phyloP scores from a whole-genome alignment of 352 stramenopile species.

The Pythium dissimile region DNA sequence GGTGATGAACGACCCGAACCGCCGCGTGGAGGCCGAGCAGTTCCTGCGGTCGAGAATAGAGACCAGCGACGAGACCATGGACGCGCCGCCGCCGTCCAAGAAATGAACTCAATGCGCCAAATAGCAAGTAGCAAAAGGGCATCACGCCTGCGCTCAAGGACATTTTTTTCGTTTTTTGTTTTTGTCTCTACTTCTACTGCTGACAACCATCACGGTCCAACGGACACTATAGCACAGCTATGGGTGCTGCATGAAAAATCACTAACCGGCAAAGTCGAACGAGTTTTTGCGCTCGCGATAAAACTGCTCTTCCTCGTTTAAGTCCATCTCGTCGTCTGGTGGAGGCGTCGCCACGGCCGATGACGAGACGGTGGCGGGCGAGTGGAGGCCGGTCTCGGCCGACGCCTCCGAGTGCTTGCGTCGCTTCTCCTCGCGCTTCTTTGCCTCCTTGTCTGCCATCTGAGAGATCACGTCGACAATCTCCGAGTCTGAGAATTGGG shows the following conservation, averaged over 20 bases:
- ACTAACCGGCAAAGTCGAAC: constrained; percentile 65
- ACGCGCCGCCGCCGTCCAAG: background rate
- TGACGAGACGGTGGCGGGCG: constrained; percentile 23
- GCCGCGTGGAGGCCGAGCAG: constrained; percentile 67
- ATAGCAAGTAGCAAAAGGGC: too few relatives aligned
- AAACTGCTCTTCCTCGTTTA: constrained; percentile 22
- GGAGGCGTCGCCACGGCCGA: constrained; percentile 20
- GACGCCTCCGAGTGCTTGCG: constrained; percentile 21
- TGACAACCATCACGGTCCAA: too few relatives aligned
- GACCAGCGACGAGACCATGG: constrained; percentile 14
- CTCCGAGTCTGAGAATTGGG: constrained; percentile 52
- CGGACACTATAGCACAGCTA: too few relatives aligned
- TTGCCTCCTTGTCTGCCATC: constrained; percentile 71
- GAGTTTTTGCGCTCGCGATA: constrained; percentile 46
- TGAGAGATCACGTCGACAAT: constrained; percentile 77
- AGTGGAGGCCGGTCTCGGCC: constrained; percentile 13
- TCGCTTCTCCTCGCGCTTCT: constrained; percentile 49
- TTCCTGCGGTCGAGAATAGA: constrained; percentile 70
- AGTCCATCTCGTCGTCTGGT: constrained; percentile 8
- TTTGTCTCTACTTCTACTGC: too few relatives aligned
- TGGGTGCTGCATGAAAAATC: too few relatives aligned
- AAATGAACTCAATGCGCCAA: background rate
- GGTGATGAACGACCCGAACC: constrained; percentile 77
- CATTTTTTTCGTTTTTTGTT: too few relatives aligned
- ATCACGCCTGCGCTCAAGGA: too few relatives aligned